These are phyloP conservation scores for Hevea brasiliensis DNA, from an alignment of 345 rosid genomes.

Conservation along the genomic window DNA sequence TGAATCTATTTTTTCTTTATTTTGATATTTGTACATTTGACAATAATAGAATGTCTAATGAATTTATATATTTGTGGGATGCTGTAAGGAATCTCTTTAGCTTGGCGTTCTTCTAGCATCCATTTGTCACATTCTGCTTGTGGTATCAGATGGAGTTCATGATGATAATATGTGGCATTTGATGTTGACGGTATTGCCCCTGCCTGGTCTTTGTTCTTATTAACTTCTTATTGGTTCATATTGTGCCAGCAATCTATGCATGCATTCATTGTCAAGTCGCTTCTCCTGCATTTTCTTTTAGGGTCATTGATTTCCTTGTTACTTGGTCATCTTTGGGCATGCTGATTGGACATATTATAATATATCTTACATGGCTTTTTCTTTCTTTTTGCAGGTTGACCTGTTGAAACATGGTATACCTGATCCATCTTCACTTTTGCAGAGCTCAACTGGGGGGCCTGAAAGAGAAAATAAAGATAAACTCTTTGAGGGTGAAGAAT, in stretches of 20 bases:
- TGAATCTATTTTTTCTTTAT: background rate
- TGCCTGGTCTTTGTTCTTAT: constrained; percentile 5
- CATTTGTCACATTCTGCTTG: constrained; percentile 76
- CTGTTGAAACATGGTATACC: constrained; percentile 79
- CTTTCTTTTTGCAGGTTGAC: constrained; percentile 57
- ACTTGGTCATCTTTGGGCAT: background rate
- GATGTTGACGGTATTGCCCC: constrained; percentile 55
- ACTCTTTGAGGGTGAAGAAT: constrained; percentile 50
- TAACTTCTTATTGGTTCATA: background rate
- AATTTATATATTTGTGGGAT: constrained; percentile 25
- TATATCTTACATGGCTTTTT: background rate
- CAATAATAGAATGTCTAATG: constrained; percentile 27
- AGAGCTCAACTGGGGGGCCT: constrained; percentile 42
- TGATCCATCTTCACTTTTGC: constrained; percentile 70
- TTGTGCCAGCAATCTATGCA: background rate
- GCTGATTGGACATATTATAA: too few relatives aligned
- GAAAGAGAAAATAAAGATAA: constrained; percentile 57
- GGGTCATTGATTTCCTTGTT: background rate
- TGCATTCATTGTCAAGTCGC: background rate
- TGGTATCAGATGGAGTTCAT: constrained; percentile 79
- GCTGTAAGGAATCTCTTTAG: constrained; percentile 66
- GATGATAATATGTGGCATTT: constrained; percentile 62
- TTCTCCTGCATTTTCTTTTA: background rate
- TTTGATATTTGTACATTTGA: background rate
- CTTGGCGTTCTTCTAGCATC: constrained; percentile 78